Percentiles rank a stretch among this genome's conserved stretches.
phyloP scores from a whole-genome alignment of 805 yeast species.

The Groenewaldozyma salmanticensis region DNA sequence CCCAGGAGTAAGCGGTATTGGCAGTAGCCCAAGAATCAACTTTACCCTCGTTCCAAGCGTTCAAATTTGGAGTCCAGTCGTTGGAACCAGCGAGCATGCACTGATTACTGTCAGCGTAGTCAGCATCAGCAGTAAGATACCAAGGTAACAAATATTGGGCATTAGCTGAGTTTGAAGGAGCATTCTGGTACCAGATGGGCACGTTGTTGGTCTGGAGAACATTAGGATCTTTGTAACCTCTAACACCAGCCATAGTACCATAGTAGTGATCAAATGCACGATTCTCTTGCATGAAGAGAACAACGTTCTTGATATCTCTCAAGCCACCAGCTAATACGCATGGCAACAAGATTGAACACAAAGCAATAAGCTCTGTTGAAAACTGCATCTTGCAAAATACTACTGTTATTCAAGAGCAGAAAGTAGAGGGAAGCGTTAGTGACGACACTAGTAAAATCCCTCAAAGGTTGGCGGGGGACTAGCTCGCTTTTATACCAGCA shows the following conservation, averaged over 20 bases:
- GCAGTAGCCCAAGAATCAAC: slow-evolving; percentile 18
- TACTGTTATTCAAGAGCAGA: slow-evolving; percentile 6
- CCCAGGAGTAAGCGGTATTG: slow-evolving; percentile 17
- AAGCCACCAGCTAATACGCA: slow-evolving; percentile 2
- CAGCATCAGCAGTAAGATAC: slow-evolving; percentile 11
- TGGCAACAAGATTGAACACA: too few species aligned
- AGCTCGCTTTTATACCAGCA: too few species aligned
- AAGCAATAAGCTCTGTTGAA: too few species aligned
- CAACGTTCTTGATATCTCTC: slow-evolving; percentile 13
- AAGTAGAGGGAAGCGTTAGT: slow-evolving; percentile 7
- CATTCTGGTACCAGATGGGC: slow-evolving; percentile 14
- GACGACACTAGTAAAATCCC: too few species aligned
- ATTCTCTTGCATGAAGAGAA: slow-evolving; percentile 19
- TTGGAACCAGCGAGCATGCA: slow-evolving; percentile 17
- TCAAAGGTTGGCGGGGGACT: too few species aligned
- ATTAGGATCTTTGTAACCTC: slow-evolving; percentile 20
- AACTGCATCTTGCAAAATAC: too few species aligned
- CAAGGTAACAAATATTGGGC: slow-evolving; percentile 19
- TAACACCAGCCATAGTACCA: slow-evolving; percentile 20
- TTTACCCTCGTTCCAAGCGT: slow-evolving; percentile 18
- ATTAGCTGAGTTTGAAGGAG: slow-evolving; percentile 5
- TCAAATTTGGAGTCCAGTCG: slow-evolving; percentile 17
- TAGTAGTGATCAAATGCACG: slow-evolving; percentile 19
- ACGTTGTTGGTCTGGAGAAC: slow-evolving; percentile 6
- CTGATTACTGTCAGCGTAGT: slow-evolving; percentile 13